Base-by-base conservation (phyloP, 2,329 filamentous ascomycete genomes). In the Fusarium nurragi region DNA sequence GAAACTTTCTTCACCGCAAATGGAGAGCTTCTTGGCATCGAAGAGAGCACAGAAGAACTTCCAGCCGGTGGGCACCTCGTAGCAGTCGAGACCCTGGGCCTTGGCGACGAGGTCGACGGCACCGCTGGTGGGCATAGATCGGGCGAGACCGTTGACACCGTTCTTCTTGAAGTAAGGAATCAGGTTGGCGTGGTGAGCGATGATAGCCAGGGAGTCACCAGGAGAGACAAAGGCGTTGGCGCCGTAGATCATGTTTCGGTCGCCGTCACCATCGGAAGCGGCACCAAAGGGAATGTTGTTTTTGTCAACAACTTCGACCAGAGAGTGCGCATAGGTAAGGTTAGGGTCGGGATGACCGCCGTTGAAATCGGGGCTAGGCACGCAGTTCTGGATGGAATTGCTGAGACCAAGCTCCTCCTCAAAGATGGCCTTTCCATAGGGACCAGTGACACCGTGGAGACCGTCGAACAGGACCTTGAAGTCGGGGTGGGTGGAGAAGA, bases 191-290 rank as follows among this genome's bases (percentile, higher is more conserved):
- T 99, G 90, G 84, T 99, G 95, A 45, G 95, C 93, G 75, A 99
- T 99, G 77, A 99, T 99, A 75, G 95, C 95, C 73, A 99, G 84
- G 74, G 93, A 97, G 84, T 99, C 95, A 75, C 95, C 95, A 9
- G 95, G 95, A 9, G 94, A 98, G 63, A 99, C 95, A 75, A 99
- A 99, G 40, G 91, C 89, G 74, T 96, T 94, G 69, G 94, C 94
- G 65, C 95, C 95, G 81, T 99, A 99, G 76, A 99, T 99, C 95
- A 99, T 99, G 88, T 99, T 99, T 72, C 95, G 92, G 84, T 99
- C 95, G 74, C 95, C 95, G 73, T 99, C 95, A 71, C 95, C 95
- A 71, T 99, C 95, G 66, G 92, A 97, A 44, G 95, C 95, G 58
- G 95, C 95, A 75, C 95, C 95, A 73, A 99, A 99, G 75, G 96